These are phyloP conservation scores for Lineolata rhizophorae DNA, from an alignment of 495 filamentous ascomycete species.

Conservation along the genomic window DNA sequence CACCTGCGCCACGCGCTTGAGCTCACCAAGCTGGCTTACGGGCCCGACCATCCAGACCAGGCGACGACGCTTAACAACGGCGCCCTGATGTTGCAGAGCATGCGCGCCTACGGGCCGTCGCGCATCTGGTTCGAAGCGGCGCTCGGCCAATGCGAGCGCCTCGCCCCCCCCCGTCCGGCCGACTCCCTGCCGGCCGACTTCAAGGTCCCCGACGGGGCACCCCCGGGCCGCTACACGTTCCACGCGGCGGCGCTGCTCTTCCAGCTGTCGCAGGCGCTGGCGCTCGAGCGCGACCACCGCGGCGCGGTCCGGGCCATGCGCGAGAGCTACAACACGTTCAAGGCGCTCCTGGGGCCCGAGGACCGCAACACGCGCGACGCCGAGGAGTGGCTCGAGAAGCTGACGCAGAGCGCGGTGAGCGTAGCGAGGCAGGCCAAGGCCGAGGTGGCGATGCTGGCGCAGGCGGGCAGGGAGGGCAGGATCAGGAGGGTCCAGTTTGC, in stretches of 20 bases:
- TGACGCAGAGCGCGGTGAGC: slow-evolving; percentile 82
- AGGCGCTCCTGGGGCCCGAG: slow-evolving; percentile 54
- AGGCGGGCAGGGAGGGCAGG: slow-evolving; percentile 3
- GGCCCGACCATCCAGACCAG: slow-evolving; percentile 79
- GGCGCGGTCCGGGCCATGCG: slow-evolving; percentile 78
- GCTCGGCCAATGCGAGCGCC: slow-evolving; percentile 60
- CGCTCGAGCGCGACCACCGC: slow-evolving; percentile 81
- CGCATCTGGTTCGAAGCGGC: slow-evolving; percentile 93
- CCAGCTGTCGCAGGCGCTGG: slow-evolving; percentile 87
- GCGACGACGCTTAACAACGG: slow-evolving; percentile 98
- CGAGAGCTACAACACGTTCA: slow-evolving; percentile 90
- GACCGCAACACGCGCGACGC: slow-evolving; percentile 75
- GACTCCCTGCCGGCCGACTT: too few relatives aligned
- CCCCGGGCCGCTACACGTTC: slow-evolving; percentile 68
- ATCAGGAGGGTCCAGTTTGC: slow-evolving; percentile 9
- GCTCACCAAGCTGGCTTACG: slow-evolving; percentile 94
- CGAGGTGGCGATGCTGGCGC: slow-evolving; percentile 18
- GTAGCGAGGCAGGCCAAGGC: slow-evolving; percentile 86
- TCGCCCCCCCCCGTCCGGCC: too few relatives aligned
- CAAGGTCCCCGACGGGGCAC: too few relatives aligned
- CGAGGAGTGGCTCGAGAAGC: slow-evolving; percentile 64
- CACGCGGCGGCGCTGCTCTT: slow-evolving; percentile 92
- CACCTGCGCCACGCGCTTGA: slow-evolving; percentile 87
- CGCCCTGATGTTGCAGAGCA: slow-evolving; percentile 89
- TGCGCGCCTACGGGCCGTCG: slow-evolving; percentile 81